Conservation (phyloP, 192 early-diverging fungal species). For the Coemansia sp. region DNA sequence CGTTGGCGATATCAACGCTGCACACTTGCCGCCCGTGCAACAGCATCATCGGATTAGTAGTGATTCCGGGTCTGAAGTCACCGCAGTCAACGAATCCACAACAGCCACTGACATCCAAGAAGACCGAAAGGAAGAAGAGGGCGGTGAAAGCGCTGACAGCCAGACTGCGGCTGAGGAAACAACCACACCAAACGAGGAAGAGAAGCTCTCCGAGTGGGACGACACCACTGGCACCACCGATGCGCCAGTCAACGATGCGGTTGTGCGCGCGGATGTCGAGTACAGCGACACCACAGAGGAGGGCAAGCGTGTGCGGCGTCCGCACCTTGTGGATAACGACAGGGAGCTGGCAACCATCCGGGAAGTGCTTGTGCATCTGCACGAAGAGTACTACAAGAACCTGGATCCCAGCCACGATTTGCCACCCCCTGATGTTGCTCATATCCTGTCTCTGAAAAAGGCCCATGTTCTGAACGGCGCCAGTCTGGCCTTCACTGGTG, state of each 20-base stretch:
- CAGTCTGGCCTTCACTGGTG: slow-evolving; percentile 75
- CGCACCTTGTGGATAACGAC: slow-evolving; percentile 57
- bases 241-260: slow-evolving; percentile 18
- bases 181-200: background rate
- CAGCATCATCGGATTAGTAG: background rate
- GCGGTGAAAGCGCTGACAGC: background rate
- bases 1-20: slow-evolving; percentile 95
- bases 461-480: slow-evolving; percentile 64
- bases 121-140: background rate
- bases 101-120: background rate
- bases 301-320: slow-evolving; percentile 13
- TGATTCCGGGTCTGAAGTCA: background rate
- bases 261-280: slow-evolving; percentile 23
- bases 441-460: slow-evolving; percentile 66
- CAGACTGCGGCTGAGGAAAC: slow-evolving; percentile 3
- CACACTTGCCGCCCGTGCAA: slow-evolving; percentile 54
- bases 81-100: background rate
- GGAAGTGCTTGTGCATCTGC: slow-evolving; percentile 65
- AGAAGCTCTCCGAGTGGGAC: background rate
- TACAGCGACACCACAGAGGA: slow-evolving; percentile 3
- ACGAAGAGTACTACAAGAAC: slow-evolving; percentile 66
- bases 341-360: slow-evolving; percentile 59
- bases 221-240: slow-evolving; percentile 13
- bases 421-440: slow-evolving; percentile 37
- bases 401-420: slow-evolving; percentile 27